A percentile compares a stretch with the other conserved stretches of the same genome.
These are phyloP conservation scores for Cercophora scortea DNA, from an alignment of 495 filamentous ascomycete genomes.

Conservation along the genomic window DNA sequence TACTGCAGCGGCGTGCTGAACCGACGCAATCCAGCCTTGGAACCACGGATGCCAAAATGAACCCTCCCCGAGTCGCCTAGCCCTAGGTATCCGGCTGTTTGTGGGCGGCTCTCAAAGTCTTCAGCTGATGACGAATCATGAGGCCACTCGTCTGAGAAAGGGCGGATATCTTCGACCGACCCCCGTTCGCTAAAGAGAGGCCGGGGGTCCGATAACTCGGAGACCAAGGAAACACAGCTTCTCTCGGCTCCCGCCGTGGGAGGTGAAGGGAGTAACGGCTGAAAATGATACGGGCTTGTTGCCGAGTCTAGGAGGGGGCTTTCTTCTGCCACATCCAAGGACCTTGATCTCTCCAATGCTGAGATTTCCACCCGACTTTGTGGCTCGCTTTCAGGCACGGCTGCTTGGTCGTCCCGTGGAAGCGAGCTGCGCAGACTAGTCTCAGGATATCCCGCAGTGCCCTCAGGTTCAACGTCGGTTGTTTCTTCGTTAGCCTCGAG, in stretches of 20 bases:
- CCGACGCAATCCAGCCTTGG: conserved; percentile 18
- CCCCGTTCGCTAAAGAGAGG: conserved; percentile 1
- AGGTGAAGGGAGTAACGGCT: neutral
- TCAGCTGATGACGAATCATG: neutral
- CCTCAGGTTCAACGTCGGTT: neutral
- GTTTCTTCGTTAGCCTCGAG: neutral
- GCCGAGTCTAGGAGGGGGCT: too few relatives aligned
- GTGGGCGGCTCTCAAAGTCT: conserved; percentile 12
- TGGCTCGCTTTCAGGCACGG: too few relatives aligned
- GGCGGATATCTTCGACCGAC: conserved; percentile 16
- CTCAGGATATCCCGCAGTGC: neutral
- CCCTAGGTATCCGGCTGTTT: conserved; percentile 34
- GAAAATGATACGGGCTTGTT: too few relatives aligned
- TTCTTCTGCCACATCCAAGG: too few relatives aligned
- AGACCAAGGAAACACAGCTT: neutral
- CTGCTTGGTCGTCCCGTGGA: too few relatives aligned
- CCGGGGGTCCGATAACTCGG: neutral
- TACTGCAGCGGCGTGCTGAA: conserved; percentile 15
- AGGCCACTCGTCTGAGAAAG: neutral
- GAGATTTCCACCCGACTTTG: too few relatives aligned
- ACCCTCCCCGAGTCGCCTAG: conserved; percentile 24
- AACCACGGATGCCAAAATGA: conserved; percentile 25
- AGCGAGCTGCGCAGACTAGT: neutral
- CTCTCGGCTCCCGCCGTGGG: neutral
- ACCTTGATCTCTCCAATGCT: too few relatives aligned